phyloP scores from a whole-genome alignment of 192 early-diverging fungal species.

The Backusella tarrabulga region DNA sequence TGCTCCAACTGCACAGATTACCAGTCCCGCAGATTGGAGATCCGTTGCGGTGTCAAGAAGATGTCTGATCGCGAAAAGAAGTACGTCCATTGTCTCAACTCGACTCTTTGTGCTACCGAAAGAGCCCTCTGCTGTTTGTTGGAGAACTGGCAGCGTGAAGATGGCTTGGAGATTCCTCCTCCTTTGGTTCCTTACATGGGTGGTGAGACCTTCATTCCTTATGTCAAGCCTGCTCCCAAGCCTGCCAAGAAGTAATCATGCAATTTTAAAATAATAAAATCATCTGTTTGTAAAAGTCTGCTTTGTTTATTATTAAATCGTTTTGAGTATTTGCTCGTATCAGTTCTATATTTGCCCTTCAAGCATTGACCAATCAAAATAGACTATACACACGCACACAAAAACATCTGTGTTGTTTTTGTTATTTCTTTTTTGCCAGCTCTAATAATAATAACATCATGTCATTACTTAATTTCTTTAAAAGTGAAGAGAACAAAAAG shows the following conservation, averaged over 20 bases:
- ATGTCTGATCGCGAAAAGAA: constrained; percentile 91
- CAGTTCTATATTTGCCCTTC: neutral
- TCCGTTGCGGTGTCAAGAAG: constrained; percentile 97
- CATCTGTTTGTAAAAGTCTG: neutral
- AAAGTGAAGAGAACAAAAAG: neutral
- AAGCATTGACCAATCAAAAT: neutral
- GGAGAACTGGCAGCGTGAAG: constrained; percentile 95
- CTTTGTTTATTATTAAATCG: too few relatives aligned
- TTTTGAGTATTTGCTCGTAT: too few relatives aligned
- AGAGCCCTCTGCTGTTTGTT: constrained; percentile 92
- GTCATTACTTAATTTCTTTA: constrained; percentile 4
- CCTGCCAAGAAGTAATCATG: constrained; percentile 22
- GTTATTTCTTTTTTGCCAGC: too few relatives aligned
- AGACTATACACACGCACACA: too few relatives aligned
- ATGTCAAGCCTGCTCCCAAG: constrained; percentile 45
- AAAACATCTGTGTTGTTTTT: too few relatives aligned
- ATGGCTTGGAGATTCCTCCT: constrained; percentile 86
- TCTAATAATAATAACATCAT: neutral
- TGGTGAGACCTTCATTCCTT: constrained; percentile 90
- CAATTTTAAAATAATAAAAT: neutral
- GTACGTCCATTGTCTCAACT: constrained; percentile 97
- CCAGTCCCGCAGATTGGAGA: constrained; percentile 92
- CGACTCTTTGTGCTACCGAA: constrained; percentile 94
- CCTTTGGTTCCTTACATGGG: constrained; percentile 92
- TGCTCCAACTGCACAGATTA: constrained; percentile 99